Evolutionary conservation across 2,329 filamentous ascomycete species (phyloP).

Genomic region (Aspergillus quadrilineatus): DNA sequence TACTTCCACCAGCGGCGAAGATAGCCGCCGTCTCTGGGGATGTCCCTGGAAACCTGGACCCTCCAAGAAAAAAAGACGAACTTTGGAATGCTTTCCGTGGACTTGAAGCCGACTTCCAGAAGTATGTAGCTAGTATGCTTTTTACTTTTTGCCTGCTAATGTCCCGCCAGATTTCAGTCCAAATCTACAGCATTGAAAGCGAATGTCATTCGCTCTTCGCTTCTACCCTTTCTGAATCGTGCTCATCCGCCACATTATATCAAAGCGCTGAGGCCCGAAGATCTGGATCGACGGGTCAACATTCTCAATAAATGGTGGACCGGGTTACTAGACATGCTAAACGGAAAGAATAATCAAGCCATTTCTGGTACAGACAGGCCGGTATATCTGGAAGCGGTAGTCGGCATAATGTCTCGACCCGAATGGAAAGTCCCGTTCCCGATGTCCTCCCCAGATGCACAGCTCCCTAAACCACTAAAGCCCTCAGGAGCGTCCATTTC

Average conservation of each 20-base stretch:
- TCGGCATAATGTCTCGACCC: slow-evolving; percentile 79
- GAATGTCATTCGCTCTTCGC: slow-evolving; percentile 66
- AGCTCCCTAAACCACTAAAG: slow-evolving; percentile 31
- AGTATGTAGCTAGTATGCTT: slow-evolving; percentile 40
- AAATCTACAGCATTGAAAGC: slow-evolving; percentile 75
- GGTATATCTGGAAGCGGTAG: slow-evolving; percentile 72
- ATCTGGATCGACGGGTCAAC: slow-evolving; percentile 74
- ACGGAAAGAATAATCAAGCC: slow-evolving; percentile 70
- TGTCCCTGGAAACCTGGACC: slow-evolving; percentile 31
- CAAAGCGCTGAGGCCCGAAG: slow-evolving; percentile 67
- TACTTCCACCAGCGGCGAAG: slow-evolving; percentile 49
- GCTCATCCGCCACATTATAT: slow-evolving; percentile 69
- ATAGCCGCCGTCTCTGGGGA: slow-evolving; percentile 43
- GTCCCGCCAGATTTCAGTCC: slow-evolving; percentile 59
- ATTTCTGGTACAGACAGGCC: slow-evolving; percentile 83
- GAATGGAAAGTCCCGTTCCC: slow-evolving; percentile 78
- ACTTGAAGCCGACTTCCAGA: slow-evolving; percentile 68
- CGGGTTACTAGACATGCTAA: slow-evolving; percentile 75
- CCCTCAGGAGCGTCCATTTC: slow-evolving; percentile 47
- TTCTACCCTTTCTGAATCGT: slow-evolving; percentile 75
- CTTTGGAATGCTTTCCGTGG: slow-evolving; percentile 67
- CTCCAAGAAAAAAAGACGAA: slow-evolving; percentile 64
- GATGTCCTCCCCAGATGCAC: slow-evolving; percentile 53
- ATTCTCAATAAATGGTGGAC: slow-evolving; percentile 93
- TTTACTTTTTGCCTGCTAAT: neutral